Evolutionary conservation across 179 eudicot species (phyloP).

Genomic region (Gypsophila paniculata): DNA sequence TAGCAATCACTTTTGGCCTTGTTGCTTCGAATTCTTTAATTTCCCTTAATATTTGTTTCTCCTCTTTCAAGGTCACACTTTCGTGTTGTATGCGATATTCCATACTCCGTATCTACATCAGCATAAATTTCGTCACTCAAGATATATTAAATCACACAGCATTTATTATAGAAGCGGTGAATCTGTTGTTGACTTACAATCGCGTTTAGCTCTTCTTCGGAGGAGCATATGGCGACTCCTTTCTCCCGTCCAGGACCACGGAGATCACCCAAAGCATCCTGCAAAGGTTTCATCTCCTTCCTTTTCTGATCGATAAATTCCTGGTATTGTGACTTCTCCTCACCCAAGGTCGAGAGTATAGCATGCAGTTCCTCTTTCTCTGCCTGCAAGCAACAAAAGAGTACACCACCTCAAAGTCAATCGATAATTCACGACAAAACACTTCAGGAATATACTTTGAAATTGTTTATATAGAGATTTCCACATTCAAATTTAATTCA

Average conservation of each 20-base stretch:
- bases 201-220: slow-evolving; percentile 72
- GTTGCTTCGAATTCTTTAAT: slow-evolving; percentile 83
- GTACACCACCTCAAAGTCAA: slow-evolving; percentile 11
- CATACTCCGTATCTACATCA: slow-evolving; percentile 60
- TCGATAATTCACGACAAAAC: too few species aligned
- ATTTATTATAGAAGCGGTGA: neutral
- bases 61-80: slow-evolving; percentile 70
- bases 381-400: slow-evolving; percentile 35
- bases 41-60: slow-evolving; percentile 78
- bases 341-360: slow-evolving; percentile 40
- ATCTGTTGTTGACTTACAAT: slow-evolving; percentile 37
- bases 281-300: slow-evolving; percentile 67
- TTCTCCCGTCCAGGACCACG: slow-evolving; percentile 57
- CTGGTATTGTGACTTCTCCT: slow-evolving; percentile 47
- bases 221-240: slow-evolving; percentile 53
- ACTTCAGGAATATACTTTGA: too few species aligned
- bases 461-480: too few species aligned
- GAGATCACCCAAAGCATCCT: slow-evolving; percentile 65
- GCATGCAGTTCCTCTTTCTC: slow-evolving; percentile 38
- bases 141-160: neutral
- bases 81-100: slow-evolving; percentile 86
- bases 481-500: too few species aligned
- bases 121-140: slow-evolving; percentile 5
- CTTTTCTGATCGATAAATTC: slow-evolving; percentile 55
- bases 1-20: slow-evolving; percentile 71